Base-by-base conservation (phyloP, 164 flowering plant species). In the Stephania yunnanensis region DNA sequence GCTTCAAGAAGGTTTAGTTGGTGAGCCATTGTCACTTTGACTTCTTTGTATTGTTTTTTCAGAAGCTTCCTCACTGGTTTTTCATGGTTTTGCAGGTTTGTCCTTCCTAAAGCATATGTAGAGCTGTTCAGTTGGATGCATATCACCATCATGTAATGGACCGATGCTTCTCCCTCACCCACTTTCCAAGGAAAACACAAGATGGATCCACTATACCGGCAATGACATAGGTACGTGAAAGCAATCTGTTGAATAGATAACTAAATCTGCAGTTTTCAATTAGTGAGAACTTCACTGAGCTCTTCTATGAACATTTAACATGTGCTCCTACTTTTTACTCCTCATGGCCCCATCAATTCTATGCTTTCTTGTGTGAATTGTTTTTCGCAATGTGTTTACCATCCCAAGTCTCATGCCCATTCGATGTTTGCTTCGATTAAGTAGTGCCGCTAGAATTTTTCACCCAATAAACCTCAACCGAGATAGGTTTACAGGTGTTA, bases 1-100 rank as follows among this genome's bases (percentile, higher is more conserved):
- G 13, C 46, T 22, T 52, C 64, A 61, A 73, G 69, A 44, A 53
- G 46, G 69, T 15, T 46, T 44, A 55, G 80, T 46, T 77, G 76
- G 17, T 22, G 5, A 76, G 71, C 71, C 71, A 76, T 15, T 25
- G 30, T 71, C 73, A 5, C 45, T 72, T 48, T 64, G 69, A 13
- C 45, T 11, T 68, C 68, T 19, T 53, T 68, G 46, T 68, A 46
- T 17, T 46, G 15, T 17, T 15, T 22, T 19, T 58, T 55, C 11
- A 25, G 30, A n/a, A 12, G 30, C 46, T 20, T 61, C 69, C 42
- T 55, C 13, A 52, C 20, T 10, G 20, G 20, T 69, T 20, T 13
- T 31, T 58, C 22, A 46, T 31, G 19, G 29, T 22, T 71, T 71
- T 71, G 25, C 45, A 8, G 45, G 29, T 36, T 13, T 63, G 25